phyloP scores from a whole-genome alignment of 2,329 filamentous ascomycete species.

The Lachnellula cervina region DNA sequence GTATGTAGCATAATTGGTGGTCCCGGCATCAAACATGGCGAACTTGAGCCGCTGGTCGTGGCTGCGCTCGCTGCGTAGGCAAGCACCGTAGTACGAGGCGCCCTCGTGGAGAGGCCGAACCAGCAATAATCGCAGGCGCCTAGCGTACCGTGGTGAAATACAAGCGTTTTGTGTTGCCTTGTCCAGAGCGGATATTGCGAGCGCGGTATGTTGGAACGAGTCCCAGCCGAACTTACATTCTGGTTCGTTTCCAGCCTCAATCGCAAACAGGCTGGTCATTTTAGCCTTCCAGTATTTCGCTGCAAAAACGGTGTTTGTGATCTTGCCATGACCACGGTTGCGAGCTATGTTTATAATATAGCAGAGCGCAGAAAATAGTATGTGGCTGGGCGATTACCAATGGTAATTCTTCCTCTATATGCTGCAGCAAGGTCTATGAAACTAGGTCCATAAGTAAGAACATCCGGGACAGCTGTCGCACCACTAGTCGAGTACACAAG shows the following conservation, averaged over 20 bases:
- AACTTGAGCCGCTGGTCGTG: slow-evolving; percentile 23
- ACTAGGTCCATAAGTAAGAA: slow-evolving; percentile 47
- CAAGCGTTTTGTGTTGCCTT: slow-evolving; percentile 23
- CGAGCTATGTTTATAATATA: slow-evolving; percentile 32
- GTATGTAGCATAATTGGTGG: slow-evolving; percentile 20
- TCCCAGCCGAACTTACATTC: slow-evolving; percentile 48
- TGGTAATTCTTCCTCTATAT: slow-evolving; percentile 38
- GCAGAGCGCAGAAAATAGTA: not conserved
- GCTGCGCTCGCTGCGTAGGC: slow-evolving; percentile 24
- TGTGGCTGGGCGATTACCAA: not conserved
- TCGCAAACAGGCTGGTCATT: slow-evolving; percentile 47
- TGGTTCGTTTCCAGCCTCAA: slow-evolving; percentile 54
- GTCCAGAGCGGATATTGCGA: slow-evolving; percentile 27
- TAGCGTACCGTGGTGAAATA: slow-evolving; percentile 30
- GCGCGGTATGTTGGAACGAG: slow-evolving; percentile 27
- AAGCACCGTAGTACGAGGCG: slow-evolving; percentile 28
- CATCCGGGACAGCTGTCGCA: slow-evolving; percentile 42
- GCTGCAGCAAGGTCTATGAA: slow-evolving; percentile 46
- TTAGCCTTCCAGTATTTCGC: slow-evolving; percentile 40
- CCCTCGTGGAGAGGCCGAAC: slow-evolving; percentile 24
- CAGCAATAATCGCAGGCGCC: slow-evolving; percentile 32
- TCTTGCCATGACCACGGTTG: slow-evolving; percentile 48
- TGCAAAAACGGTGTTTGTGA: slow-evolving; percentile 49
- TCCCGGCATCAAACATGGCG: slow-evolving; percentile 18
- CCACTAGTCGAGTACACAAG: slow-evolving; percentile 47